A percentile compares a stretch with the other conserved stretches of the same genome.
Evolutionary conservation across 2,329 filamentous ascomycete species (phyloP).

Genomic region (Leptographium flavum): DNA sequence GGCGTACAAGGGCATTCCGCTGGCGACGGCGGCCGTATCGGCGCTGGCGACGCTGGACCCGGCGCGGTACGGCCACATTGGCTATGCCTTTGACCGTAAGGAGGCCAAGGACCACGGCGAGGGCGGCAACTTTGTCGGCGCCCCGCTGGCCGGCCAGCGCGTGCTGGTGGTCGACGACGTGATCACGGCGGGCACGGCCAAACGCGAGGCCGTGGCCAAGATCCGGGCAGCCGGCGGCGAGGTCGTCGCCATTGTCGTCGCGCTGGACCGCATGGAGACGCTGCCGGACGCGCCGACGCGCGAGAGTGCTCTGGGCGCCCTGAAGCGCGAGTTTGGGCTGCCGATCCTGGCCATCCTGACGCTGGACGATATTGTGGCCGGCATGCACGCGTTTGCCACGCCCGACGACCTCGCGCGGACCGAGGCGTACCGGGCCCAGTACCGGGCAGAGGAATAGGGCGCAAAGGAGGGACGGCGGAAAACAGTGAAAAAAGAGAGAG

Average conservation of each 20-base stretch:
- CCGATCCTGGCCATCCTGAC: slow-evolving; percentile 75
- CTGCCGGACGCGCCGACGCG: slow-evolving; percentile 47
- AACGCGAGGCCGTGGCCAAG: slow-evolving; percentile 81
- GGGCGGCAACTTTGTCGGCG: slow-evolving; percentile 83
- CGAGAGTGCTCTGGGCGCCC: slow-evolving; percentile 73
- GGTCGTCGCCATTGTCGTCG: slow-evolving; percentile 77
- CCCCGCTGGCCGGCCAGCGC: slow-evolving; percentile 67
- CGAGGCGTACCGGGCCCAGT: slow-evolving; percentile 58
- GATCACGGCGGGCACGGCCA: slow-evolving; percentile 87
- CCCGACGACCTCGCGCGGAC: slow-evolving; percentile 50
- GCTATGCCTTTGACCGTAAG: slow-evolving; percentile 90
- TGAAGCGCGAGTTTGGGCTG: slow-evolving; percentile 69
- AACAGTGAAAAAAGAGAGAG: background rate
- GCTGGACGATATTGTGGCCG: slow-evolving; percentile 67
- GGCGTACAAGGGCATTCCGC: slow-evolving; percentile 92
- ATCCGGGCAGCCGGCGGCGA: slow-evolving; percentile 74
- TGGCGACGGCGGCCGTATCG: slow-evolving; percentile 53
- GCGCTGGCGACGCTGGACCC: slow-evolving; percentile 22
- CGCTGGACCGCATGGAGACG: slow-evolving; percentile 78
- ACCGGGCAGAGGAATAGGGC: slow-evolving; percentile 36
- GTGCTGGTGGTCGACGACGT: slow-evolving; percentile 93
- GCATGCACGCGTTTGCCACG: slow-evolving; percentile 46
- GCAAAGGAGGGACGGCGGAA: background rate
- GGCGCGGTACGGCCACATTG: slow-evolving; percentile 45
- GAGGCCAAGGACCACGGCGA: slow-evolving; percentile 95